phyloP scores from a whole-genome alignment of 306 rosid species.

The Malus asiatica region DNA sequence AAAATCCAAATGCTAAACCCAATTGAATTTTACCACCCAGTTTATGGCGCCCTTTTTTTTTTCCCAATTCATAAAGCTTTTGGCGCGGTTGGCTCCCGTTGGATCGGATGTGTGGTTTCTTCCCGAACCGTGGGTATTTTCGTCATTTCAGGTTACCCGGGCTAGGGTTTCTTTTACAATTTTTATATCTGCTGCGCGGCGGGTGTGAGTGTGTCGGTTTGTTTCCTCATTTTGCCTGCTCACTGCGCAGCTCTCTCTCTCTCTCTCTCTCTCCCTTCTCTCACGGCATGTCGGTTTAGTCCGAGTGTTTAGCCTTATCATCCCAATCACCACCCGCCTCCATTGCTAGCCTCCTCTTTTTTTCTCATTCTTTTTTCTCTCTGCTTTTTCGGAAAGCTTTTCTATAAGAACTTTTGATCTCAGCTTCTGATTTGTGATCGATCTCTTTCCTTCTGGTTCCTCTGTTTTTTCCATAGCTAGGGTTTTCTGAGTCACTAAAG shows the following conservation, averaged over 20 bases:
- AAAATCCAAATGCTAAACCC: not conserved
- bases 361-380: not conserved
- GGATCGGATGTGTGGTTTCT: not conserved
- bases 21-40: not conserved
- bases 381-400: not conserved
- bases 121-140: conserved; percentile 19
- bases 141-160: conserved; percentile 16
- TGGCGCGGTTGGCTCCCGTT: conserved; percentile 41
- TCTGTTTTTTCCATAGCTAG: not conserved
- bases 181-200: conserved; percentile 73
- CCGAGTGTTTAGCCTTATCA: not conserved
- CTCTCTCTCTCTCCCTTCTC: conserved; percentile 7
- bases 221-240: conserved; percentile 10
- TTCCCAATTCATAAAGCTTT: conserved; percentile 27
- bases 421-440: not conserved
- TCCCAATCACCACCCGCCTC: conserved; percentile 5
- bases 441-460: conserved; percentile 17
- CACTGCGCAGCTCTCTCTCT: not conserved
- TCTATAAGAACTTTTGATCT: not conserved
- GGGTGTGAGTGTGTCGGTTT: conserved; percentile 41
- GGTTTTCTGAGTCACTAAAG: not conserved
- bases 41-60: conserved; percentile 44
- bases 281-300: conserved; percentile 11
- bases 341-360: not conserved
- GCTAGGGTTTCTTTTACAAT: conserved; percentile 72